Base-by-base conservation (phyloP, 1,139 yeast genomes). In the Scheffersomyces titani region DNA sequence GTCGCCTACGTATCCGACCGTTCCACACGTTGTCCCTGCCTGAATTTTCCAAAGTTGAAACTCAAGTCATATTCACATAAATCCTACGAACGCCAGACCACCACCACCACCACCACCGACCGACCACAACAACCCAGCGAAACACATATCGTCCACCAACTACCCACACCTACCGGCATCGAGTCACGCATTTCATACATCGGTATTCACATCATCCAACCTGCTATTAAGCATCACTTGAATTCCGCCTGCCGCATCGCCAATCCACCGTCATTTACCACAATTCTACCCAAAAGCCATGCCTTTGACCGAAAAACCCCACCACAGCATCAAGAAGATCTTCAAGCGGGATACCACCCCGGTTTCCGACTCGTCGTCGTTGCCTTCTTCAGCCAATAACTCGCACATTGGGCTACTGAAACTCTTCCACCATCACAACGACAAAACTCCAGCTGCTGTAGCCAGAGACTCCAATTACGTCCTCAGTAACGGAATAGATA, bases 331-430 rank as follows among this genome's bases (percentile, higher is more conserved):
- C 54, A 60, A 61, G 50, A 63, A 64, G 53, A 57, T 66, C 54
- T 68, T 69, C 64, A 63, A 61, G 56, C 60, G 60, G 57, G 71
- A 68, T 21, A 44, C 52, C 6, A 52, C 60, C 30, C 55, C 59
- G 20, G 56, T 58, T 21, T 55, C 53, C 52, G 54, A 53, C 30
- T 52, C 55, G 55, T 30, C 55, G 55, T 30, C 51, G 51, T 50
- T 52, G 30, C 51, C 40, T 13, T 13, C 51, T 11, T 50, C 53
- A 2, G 24, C 53, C 20, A 44, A 63, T 44, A 60, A 59, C 45
- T 63, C 66, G 24, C 70, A 67, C 52, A 64, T 66, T 49, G 74
- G 74, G n/a, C 57, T 77, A 44, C 61, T 72, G 48, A 75, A 72
- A 60, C 52, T 67, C 49, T 67, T 67, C 59, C 67, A 64, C 47